phyloP scores from a whole-genome alignment of 129 eudicot genomes.

The Artemisia annua region DNA sequence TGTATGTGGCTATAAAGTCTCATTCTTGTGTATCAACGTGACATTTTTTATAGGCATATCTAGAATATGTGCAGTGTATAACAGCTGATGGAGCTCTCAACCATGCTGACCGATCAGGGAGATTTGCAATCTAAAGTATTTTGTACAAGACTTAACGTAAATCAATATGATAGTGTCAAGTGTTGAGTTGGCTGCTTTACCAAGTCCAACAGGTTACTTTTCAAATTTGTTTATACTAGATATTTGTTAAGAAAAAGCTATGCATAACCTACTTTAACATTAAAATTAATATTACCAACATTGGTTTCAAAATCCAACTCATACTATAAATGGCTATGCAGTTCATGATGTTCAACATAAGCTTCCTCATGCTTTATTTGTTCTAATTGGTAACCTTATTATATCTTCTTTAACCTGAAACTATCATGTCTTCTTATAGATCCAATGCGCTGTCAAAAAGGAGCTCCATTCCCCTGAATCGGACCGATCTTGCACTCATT shows the following conservation, averaged over 20 bases:
- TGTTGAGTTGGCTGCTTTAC: too few species aligned
- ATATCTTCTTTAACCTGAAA: conserved; percentile 22
- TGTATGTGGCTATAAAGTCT: background rate
- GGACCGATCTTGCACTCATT: conserved; percentile 94
- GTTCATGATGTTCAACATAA: conserved; percentile 82
- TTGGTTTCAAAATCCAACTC: too few species aligned
- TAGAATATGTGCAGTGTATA: conserved; percentile 56
- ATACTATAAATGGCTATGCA: conserved; percentile 59
- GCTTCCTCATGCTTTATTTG: background rate
- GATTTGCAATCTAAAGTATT: too few species aligned
- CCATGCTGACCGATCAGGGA: conserved; percentile 23
- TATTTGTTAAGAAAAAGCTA: too few species aligned
- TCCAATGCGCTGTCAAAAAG: conserved; percentile 73
- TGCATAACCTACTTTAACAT: too few species aligned
- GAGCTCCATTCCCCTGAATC: conserved; percentile 92
- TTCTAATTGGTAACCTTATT: conserved; percentile 4
- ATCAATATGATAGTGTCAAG: too few species aligned
- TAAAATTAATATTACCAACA: too few species aligned
- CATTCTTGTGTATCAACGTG: conserved; percentile 22
- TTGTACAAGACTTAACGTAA: too few species aligned
- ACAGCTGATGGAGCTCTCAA: conserved; percentile 90
- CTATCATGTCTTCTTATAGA: conserved; percentile 32
- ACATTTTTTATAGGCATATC: background rate
- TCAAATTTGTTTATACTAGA: too few species aligned
- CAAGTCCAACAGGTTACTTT: too few species aligned